These are phyloP conservation scores for Berkeleyomyces rouxiae DNA, from an alignment of 2,329 filamentous ascomycete species.

Conservation along the genomic window DNA sequence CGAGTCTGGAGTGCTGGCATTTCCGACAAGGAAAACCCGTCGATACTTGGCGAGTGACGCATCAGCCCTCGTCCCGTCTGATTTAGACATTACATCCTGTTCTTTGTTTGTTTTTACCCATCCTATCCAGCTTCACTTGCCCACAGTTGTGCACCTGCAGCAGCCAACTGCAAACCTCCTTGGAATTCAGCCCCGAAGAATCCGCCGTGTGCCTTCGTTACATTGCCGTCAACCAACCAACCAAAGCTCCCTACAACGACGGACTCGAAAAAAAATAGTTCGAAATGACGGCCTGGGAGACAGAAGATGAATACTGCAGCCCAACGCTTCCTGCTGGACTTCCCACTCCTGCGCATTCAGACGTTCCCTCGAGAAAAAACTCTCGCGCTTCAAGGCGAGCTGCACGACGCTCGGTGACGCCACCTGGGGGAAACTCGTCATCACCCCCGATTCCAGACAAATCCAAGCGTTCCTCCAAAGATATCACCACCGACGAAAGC, in stretches of 20 bases:
- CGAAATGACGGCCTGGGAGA: constrained; percentile 41
- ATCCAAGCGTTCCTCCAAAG: constrained; percentile 37
- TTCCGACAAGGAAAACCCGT: neutral
- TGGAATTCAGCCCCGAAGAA: neutral
- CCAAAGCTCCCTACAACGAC: neutral
- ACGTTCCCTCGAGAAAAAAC: constrained; percentile 37
- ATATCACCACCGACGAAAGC: constrained; percentile 47
- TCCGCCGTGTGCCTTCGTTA: neutral
- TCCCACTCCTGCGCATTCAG: constrained; percentile 37
- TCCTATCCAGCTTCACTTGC: neutral
- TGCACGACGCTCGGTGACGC: constrained; percentile 48
- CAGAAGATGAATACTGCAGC: constrained; percentile 43
- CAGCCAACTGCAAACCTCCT: neutral
- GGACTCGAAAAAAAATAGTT: neutral
- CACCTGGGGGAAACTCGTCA: constrained; percentile 38
- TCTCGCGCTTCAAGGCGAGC: constrained; percentile 44
- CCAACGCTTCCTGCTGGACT: constrained; percentile 39
- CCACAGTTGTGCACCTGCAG: neutral
- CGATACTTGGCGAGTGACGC: neutral
- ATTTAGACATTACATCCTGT: neutral
- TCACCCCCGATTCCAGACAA: constrained; percentile 32
- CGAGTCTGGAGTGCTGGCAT: neutral
- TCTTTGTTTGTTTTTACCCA: neutral
- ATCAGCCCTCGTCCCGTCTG: neutral
- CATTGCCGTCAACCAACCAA: neutral